Evolutionary conservation across 495 filamentous ascomycete species (phyloP).

Genomic region (Sordaria brevicollis): DNA sequence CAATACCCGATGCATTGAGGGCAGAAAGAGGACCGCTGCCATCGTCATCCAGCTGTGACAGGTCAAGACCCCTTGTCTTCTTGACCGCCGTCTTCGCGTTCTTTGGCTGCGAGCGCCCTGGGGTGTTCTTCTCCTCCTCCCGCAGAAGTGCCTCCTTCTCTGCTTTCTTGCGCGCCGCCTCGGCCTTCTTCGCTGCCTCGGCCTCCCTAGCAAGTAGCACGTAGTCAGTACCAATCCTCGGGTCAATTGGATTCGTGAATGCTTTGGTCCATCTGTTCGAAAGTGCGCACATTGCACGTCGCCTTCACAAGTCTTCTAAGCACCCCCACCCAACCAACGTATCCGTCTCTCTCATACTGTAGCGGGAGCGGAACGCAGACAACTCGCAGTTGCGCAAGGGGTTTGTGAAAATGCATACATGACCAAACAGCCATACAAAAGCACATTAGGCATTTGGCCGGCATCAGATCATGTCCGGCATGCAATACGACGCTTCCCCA

Average conservation of each 20-base stretch:
- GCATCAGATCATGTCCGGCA: background rate
- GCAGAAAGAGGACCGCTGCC: conserved; percentile 33
- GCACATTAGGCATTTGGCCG: background rate
- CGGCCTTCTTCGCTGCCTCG: conserved; percentile 75
- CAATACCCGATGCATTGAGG: conserved; percentile 75
- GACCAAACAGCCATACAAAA: background rate
- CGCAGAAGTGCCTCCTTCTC: conserved; percentile 74
- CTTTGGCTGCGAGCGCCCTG: conserved; percentile 49
- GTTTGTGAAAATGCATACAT: background rate
- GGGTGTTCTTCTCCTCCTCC: conserved; percentile 69
- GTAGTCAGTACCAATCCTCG: background rate
- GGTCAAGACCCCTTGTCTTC: conserved; percentile 61
- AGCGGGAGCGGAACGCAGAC: background rate
- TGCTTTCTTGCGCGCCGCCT: conserved; percentile 77
- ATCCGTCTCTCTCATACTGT: background rate
- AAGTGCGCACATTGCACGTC: background rate
- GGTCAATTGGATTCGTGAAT: conserved; percentile 3
- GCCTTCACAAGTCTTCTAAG: background rate
- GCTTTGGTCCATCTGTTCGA: background rate
- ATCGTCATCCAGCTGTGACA: conserved; percentile 55
- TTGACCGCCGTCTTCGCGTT: conserved; percentile 50
- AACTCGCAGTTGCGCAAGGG: background rate
- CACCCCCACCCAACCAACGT: background rate
- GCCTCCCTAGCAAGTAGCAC: conserved; percentile 49
- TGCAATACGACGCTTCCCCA: background rate